Conservation (phyloP, 768 basidiomycete species). For the Pisolithus marmoratus region DNA sequence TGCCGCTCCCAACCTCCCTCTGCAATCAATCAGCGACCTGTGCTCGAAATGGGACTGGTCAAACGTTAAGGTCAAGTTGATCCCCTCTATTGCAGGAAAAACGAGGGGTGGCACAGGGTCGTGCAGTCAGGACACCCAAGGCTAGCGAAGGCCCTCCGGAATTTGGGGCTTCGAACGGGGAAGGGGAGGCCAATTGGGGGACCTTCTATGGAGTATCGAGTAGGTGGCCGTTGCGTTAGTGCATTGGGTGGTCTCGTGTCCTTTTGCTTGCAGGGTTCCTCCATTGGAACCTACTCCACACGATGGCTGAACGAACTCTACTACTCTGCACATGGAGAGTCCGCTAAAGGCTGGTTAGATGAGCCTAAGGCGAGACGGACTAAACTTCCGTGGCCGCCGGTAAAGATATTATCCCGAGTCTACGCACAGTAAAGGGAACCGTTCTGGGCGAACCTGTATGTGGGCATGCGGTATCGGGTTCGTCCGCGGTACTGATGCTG, state of each 20-base stretch:
- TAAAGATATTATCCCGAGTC: constrained; percentile 73
- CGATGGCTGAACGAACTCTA: constrained; percentile 87
- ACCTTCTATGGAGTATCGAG: constrained; percentile 76
- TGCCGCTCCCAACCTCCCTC: constrained; percentile 46
- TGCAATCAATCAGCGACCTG: constrained; percentile 56
- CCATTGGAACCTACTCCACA: constrained; percentile 71
- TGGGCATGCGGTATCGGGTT: not conserved
- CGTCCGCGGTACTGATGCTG: not conserved
- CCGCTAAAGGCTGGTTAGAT: constrained; percentile 67
- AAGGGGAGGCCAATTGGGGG: constrained; percentile 45
- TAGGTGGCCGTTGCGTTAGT: constrained; percentile 27
- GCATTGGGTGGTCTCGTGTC: not conserved
- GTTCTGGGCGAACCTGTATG: constrained; percentile 52
- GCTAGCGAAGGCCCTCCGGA: constrained; percentile 67
- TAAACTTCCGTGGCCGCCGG: constrained; percentile 54
- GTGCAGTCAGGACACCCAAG: constrained; percentile 63
- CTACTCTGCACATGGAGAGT: constrained; percentile 67
- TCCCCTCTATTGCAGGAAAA: constrained; percentile 81
- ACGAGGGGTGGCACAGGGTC: constrained; percentile 69
- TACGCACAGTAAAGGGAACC: constrained; percentile 60
- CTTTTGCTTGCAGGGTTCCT: constrained; percentile 66
- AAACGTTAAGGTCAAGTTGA: constrained; percentile 62
- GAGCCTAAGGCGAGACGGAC: constrained; percentile 49
- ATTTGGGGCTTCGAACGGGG: constrained; percentile 53
- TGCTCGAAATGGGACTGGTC: constrained; percentile 79